Evolutionary conservation across 192 early-diverging fungal genomes (phyloP), one percentile per base, ranked within the genome.

Genomic region (Podila epicladia): DNA sequence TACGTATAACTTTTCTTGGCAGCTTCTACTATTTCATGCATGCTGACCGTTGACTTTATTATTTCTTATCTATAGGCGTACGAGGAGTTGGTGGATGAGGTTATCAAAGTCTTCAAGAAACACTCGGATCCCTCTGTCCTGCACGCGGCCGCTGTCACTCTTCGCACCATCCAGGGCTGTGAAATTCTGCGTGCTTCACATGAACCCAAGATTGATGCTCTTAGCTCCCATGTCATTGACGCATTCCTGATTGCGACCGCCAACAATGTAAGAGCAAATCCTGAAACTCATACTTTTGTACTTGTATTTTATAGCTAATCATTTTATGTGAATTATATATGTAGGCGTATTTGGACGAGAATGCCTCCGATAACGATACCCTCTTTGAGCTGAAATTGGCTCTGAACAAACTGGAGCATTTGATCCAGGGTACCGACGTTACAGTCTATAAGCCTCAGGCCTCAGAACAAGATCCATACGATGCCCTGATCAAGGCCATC

Each of bases 21-120:
- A 37, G 7, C 6, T 37, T 9, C 9, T 9, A 37, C 9, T 37
- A 11, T 4, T 37, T 37, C 8, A 37, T 37, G 35, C 35, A 37
- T 37, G 9, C 6, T 37, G 35, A 45, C 41, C 41, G 15, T 15
- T 62, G n/a, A 29, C 29, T 71, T 37, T 3, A 11, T 22, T 4
- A 26, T 41, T 12, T 31, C 31, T 73, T 24, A 29, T 53, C 38
- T n/a, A 41, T 69, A 88, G 76, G 79, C 85, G 29, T 89, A 82
- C 48, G 84, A 87, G 48, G 75, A 75, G 24, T 53, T 89, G 31
- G 67, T 89, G 8, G 82, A 87, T 19, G 76, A 83, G 35, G 69
- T 88, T 12, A 72, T 82, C 62, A 83, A 83, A 51, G 67, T 86
- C 20, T 89, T 83, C 63, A 68, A 83, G 41, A 82, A 83, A 35